Percentiles rank a stretch among this genome's conserved stretches.
Conservation (phyloP, 108 stramenopile species). For the Cyclotella atomus region DNA sequence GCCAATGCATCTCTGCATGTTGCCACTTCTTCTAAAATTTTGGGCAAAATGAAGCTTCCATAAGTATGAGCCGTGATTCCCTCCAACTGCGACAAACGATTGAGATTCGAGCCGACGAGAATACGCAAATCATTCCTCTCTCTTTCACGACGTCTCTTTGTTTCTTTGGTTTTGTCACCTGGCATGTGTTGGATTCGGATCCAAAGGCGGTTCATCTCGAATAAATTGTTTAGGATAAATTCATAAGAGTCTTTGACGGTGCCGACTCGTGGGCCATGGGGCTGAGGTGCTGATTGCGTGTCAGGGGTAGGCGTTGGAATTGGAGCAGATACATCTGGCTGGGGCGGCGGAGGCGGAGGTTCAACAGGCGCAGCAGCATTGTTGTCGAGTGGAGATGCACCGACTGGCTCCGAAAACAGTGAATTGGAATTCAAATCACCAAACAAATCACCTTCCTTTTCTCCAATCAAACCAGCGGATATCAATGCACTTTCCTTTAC, state of each 20-base stretch:
- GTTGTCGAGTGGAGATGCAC: slow-evolving; percentile 12
- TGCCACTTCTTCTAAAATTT: slow-evolving; percentile 89
- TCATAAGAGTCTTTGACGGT: slow-evolving; percentile 92
- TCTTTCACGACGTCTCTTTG: slow-evolving; percentile 89
- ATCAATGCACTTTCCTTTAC: slow-evolving; percentile 2
- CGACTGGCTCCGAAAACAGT: slow-evolving; percentile 13
- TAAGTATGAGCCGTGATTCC: slow-evolving; percentile 89
- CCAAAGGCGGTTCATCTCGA: slow-evolving; percentile 99
- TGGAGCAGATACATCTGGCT: slow-evolving; percentile 9
- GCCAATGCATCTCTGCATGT: slow-evolving; percentile 94
- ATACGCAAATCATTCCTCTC: slow-evolving; percentile 97
- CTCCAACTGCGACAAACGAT: slow-evolving; percentile 92
- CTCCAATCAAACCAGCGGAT: slow-evolving; percentile 1
- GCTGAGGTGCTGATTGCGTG: neutral
- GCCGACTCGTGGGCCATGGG: slow-evolving; percentile 42
- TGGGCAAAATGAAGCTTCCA: slow-evolving; percentile 81
- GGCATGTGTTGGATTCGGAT: slow-evolving; percentile 96
- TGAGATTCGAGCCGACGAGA: slow-evolving; percentile 97
- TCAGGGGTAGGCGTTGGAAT: neutral
- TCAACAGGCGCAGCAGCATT: neutral
- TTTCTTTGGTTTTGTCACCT: slow-evolving; percentile 79
- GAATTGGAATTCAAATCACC: neutral
- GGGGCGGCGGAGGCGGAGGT: slow-evolving; percentile 9
- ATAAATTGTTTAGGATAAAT: slow-evolving; percentile 94
- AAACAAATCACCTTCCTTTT: slow-evolving; percentile 10